These are phyloP conservation scores for Basidiobolus meristosporus DNA, from an alignment of 371 early-diverging fungal genomes.

Conservation along the genomic window DNA sequence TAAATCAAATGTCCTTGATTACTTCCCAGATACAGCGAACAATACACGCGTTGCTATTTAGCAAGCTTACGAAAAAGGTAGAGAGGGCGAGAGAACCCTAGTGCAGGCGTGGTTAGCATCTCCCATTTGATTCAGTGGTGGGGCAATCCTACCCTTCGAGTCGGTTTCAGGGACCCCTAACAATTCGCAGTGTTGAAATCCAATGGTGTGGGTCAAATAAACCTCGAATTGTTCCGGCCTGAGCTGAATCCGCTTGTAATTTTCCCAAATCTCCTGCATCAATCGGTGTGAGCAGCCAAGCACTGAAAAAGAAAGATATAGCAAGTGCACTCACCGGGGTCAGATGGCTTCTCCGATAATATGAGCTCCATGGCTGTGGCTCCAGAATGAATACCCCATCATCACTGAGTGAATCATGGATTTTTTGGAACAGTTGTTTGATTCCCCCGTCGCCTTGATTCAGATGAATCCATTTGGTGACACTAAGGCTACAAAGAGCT, in stretches of 20 bases:
- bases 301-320: no score
- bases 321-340: conserved; percentile 12
- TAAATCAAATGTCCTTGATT: no score
- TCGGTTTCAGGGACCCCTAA: conserved; percentile 1
- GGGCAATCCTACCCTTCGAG: no score
- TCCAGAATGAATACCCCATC: conserved; percentile 59
- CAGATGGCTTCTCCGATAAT: conserved; percentile 1
- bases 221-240: conserved; percentile 3
- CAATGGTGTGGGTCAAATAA: conserved; percentile 1
- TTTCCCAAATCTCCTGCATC: not conserved
- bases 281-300: no score
- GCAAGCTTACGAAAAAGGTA: no score
- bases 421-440: conserved; percentile 40
- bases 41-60: no score
- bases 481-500: conserved; percentile 11
- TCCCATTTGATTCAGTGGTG: no score
- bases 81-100: no score
- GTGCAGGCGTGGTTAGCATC: no score
- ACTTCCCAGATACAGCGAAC: no score
- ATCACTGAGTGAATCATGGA: conserved; percentile 21
- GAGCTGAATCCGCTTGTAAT: conserved; percentile 1
- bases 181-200: conserved; percentile 20
- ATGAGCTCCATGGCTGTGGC: conserved; percentile 31
- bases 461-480: conserved; percentile 12
- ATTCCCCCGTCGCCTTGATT: conserved; percentile 57